These are phyloP conservation scores for Microdochium nivale DNA, from an alignment of 2,329 filamentous ascomycete genomes.

Conservation along the genomic window DNA sequence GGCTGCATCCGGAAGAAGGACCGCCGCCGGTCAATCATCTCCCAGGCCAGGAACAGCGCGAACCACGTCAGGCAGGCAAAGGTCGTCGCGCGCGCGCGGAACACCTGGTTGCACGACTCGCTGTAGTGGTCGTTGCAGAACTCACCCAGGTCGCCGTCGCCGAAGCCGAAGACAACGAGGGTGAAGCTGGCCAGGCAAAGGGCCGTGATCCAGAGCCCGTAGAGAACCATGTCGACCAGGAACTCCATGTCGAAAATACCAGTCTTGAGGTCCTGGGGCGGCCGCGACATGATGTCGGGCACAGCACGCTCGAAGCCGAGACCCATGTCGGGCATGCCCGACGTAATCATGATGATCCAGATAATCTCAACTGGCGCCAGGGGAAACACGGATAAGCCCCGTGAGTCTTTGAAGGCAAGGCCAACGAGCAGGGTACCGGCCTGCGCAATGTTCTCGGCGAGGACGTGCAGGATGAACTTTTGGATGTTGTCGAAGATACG, in stretches of 20 bases:
- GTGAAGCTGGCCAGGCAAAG: conserved; percentile 56
- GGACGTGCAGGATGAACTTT: conserved; percentile 63
- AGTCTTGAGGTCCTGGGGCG: conserved; percentile 51
- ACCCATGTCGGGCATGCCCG: conserved; percentile 67
- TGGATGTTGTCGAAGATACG: conserved; percentile 70
- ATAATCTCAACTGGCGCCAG: conserved; percentile 68
- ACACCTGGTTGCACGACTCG: conserved; percentile 51
- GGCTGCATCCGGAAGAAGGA: conserved; percentile 71
- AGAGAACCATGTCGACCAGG: conserved; percentile 57
- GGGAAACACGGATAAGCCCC: conserved; percentile 61
- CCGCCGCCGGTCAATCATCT: conserved; percentile 64
- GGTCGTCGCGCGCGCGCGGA: conserved; percentile 63
- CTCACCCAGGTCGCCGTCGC: conserved; percentile 43
- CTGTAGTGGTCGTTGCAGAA: conserved; percentile 53
- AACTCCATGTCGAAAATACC: conserved; percentile 62
- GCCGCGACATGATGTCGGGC: conserved; percentile 59
- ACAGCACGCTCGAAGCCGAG: conserved; percentile 64
- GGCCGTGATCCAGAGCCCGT: conserved; percentile 59
- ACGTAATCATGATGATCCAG: conserved; percentile 77
- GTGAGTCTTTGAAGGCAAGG: conserved; percentile 60
- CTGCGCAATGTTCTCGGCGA: conserved; percentile 64
- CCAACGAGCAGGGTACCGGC: conserved; percentile 63
- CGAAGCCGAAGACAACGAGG: conserved; percentile 54
- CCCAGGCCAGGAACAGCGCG: conserved; percentile 69
- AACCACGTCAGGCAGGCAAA: conserved; percentile 72